A percentile compares a stretch with the other conserved stretches of the same genome.
These are phyloP conservation scores for Cladosporium cucumerinum DNA, from an alignment of 2,329 filamentous ascomycete genomes.

Conservation along the genomic window DNA sequence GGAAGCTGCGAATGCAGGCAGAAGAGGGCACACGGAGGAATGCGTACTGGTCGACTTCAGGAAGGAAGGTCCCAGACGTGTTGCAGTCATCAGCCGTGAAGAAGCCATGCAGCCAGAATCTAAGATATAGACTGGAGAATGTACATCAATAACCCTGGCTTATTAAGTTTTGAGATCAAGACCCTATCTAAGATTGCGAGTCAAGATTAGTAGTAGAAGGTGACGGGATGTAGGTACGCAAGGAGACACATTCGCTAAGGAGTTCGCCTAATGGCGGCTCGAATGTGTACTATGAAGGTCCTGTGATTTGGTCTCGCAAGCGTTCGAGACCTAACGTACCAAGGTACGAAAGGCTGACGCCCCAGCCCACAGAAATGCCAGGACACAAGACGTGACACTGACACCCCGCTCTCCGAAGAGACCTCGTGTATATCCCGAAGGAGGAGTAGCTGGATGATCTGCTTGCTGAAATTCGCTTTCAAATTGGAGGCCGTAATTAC, in stretches of 20 bases:
- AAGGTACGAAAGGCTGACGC: slow-evolving; percentile 18
- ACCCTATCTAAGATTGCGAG: background rate
- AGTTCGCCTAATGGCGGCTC: slow-evolving; percentile 19
- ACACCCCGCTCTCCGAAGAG: slow-evolving; percentile 31
- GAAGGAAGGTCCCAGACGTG: slow-evolving; percentile 54
- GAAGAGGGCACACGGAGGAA: slow-evolving; percentile 52
- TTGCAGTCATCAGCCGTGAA: slow-evolving; percentile 48
- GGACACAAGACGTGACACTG: slow-evolving; percentile 29
- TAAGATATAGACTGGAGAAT: slow-evolving; percentile 15
- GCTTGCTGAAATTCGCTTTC: slow-evolving; percentile 21
- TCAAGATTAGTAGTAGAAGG: background rate
- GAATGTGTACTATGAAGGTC: slow-evolving; percentile 36
- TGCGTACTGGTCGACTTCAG: slow-evolving; percentile 57
- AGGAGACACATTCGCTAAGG: slow-evolving; percentile 32
- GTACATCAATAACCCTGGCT: background rate
- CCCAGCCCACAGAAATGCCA: slow-evolving; percentile 30
- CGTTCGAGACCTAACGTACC: slow-evolving; percentile 5
- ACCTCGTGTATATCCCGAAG: slow-evolving; percentile 27
- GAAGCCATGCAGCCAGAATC: slow-evolving; percentile 34
- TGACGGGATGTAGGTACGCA: slow-evolving; percentile 28
- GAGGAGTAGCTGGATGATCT: slow-evolving; percentile 30
- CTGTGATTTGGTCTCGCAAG: slow-evolving; percentile 29
- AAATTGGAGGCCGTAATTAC: background rate
- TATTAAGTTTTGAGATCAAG: background rate
- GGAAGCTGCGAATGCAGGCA: slow-evolving; percentile 38